Evolutionary conservation across 73 alveolate species (phyloP), one percentile per base, ranked within the genome.

Genomic region (Blepharisma japonicum): DNA sequence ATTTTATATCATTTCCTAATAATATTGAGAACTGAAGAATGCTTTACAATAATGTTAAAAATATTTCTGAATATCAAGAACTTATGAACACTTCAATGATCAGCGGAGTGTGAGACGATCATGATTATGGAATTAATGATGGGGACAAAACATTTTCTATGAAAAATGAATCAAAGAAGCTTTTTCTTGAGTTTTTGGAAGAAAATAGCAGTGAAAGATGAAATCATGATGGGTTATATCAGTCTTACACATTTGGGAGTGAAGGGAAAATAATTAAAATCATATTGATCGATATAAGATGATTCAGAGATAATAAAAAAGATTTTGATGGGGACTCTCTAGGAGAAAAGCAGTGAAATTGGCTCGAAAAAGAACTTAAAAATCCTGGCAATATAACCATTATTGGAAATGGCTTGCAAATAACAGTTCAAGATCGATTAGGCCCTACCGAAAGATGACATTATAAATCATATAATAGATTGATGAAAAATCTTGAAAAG

Each of bases 391-490:
- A 45, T 6, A 9, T 72, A 77, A 38, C 23, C 4, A 51, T 72
- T 8, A 72, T 72, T 1, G 82, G 42, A 14, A 72, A 55, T 55
- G 67, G 77, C 55, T 18, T 72, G 45, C 82, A 72, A 18, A 9
- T 72, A 25, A 6, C 14, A 14, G 23, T 47, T 27, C 55, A 47
- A 8, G 82, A 55, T 55, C 23, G 82, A 25, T 38, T 6, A 7
- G 82, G 76, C 23, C 77, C 71, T 25, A 77, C 77, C 0, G 82
- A 72, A 77, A 72, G 45, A 20, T 72, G 82, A 81, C 74, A 61
- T 5, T 2, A 61, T 14, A 32, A 6, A 18, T 25, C 78, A 11
- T 6, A 77, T 6, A 11, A 47, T 1, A 25, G 82, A 45, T 23
- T 72, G 23, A 25, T 27, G 78, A 8, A 55, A 11, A 77, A 25